Conservation (phyloP, 2,329 filamentous ascomycete genomes). For the Exophiala dermatitidis region DNA sequence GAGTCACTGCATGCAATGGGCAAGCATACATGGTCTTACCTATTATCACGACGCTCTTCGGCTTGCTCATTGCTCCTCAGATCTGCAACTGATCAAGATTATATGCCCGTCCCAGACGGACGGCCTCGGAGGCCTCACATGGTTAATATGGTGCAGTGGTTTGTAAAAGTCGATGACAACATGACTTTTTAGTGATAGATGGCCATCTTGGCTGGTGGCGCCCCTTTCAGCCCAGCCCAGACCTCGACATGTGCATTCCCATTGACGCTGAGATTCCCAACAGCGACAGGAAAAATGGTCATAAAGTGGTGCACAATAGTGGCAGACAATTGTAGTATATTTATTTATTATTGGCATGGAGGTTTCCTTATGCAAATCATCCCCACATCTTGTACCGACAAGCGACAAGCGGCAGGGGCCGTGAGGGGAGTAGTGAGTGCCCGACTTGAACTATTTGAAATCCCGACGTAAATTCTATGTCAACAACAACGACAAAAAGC, state of each 20-base stretch:
- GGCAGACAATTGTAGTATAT: too few species aligned
- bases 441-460: background rate
- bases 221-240: background rate
- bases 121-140: slow-evolving; percentile 10
- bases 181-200: slow-evolving; percentile 18
- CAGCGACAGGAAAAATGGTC: background rate
- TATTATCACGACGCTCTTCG: slow-evolving; percentile 48
- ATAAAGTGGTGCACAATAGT: background rate
- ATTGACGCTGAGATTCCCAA: background rate
- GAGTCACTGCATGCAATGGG: background rate
- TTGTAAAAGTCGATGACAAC: slow-evolving; percentile 23
- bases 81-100: background rate
- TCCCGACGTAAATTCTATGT: too few species aligned
- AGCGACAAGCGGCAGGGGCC: background rate
- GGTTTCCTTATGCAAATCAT: background rate
- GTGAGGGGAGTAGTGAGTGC: background rate
- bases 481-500: background rate
- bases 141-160: slow-evolving; percentile 1
- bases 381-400: background rate
- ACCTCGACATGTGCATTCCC: background rate
- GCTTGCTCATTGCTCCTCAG: slow-evolving; percentile 23
- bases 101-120: background rate
- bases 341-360: background rate
- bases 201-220: background rate
- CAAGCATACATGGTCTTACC: slow-evolving; percentile 34